Base-by-base conservation (phyloP, 2,329 filamentous ascomycete genomes). In the Xylariaceae sp. region DNA sequence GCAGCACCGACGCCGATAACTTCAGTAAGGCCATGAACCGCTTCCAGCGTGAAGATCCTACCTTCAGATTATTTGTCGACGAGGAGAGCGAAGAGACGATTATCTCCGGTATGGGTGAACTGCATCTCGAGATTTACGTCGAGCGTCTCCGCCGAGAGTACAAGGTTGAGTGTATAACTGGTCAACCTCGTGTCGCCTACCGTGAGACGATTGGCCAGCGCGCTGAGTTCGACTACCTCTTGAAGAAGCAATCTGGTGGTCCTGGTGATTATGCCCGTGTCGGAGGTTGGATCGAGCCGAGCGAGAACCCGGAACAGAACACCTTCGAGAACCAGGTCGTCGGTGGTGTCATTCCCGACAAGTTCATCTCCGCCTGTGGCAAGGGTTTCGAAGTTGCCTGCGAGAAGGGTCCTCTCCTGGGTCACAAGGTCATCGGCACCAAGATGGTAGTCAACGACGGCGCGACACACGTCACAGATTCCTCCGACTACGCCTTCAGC, bases 21-120 rank as follows among this genome's bases (percentile, higher is more conserved):
- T 99, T 99, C 80, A 92, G 87, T 68, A 99, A 99, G 76, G 94
- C 94, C 62, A 97, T 99, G 86, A 94, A 93, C 71, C 89, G 94
- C 62, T 99, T 99, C 82, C 93, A 97, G 74, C 88, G 94, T 58
- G 94, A 99, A 74, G 94, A 99, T 66, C 94, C 94, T 3, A 99
- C 94, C 12, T 99, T 99, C 83, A 86, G 94, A 48, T 89, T 99
- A 36, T 88, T 90, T 64, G 91, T 96, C 64, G 94, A 99, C 67
- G 74, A 83, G 14, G 94, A 99, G 75, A 93, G 88, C 59, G 88
- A 96, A 68, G 90, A 99, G 77, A 97, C 93, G 44, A 96, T 99
- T 67, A 97, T 99, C 67, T 95, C 89, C 40, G 94, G 94, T 54
- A 99, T 99, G 94, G 94, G 94, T 62, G 94, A 99, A 72, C 74